phyloP scores from a whole-genome alignment of 129 eudicot species.

The Artemisia tridentata region DNA sequence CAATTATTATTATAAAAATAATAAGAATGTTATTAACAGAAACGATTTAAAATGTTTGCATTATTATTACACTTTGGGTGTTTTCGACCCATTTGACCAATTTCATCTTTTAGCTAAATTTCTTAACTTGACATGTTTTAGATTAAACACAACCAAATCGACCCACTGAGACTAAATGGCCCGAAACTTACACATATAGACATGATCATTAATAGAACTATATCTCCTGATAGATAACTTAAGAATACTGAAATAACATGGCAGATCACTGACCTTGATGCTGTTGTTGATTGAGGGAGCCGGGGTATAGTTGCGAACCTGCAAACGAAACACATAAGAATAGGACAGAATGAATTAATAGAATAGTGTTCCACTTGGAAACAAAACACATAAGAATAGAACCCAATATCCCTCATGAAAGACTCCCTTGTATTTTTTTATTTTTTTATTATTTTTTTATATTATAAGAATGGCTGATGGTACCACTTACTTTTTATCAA shows the following conservation, averaged over 20 bases:
- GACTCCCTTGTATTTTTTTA: no score
- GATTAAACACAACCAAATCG: not conserved
- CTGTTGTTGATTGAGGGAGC: slow-evolving; percentile 88
- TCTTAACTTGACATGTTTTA: not conserved
- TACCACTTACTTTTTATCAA: no score
- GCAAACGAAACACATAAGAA: slow-evolving; percentile 21
- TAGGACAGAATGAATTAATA: slow-evolving; percentile 11
- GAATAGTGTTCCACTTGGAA: not conserved
- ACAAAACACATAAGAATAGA: no score
- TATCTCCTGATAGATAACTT: not conserved
- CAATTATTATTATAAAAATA: not conserved
- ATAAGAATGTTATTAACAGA: not conserved
- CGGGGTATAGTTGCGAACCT: slow-evolving; percentile 79
- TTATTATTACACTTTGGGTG: not conserved
- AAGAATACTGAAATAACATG: slow-evolving; percentile 12
- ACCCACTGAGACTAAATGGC: not conserved
- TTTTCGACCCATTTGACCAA: not conserved
- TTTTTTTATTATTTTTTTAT: no score
- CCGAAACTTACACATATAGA: not conserved
- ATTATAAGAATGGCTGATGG: no score
- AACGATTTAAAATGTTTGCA: not conserved
- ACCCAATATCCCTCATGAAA: no score
- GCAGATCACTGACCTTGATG: slow-evolving; percentile 58
- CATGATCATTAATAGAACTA: slow-evolving; percentile 3
- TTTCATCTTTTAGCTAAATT: not conserved